phyloP scores from a whole-genome alignment of 805 yeast species.

The Monosporozyma solicola region DNA sequence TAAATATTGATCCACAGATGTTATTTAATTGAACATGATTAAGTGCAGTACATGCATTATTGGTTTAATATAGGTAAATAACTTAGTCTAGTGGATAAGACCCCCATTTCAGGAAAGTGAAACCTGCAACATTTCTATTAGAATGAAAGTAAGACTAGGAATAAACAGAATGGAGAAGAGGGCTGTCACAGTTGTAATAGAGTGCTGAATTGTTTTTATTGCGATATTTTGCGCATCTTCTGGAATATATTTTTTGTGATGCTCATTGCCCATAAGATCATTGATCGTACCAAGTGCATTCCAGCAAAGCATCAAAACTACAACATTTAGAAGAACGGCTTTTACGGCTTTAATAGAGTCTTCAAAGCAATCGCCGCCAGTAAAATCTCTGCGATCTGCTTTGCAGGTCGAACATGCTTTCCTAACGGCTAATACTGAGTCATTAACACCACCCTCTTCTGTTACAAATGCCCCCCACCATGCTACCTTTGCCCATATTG shows the following conservation, averaged over 20 bases:
- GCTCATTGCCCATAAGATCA: not conserved
- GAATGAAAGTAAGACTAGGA: no score
- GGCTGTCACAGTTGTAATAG: no score
- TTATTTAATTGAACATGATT: no score
- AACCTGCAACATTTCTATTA: no score
- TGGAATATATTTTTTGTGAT: not conserved
- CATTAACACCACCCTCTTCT: slow-evolving; percentile 1
- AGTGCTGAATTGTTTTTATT: no score
- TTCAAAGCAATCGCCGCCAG: not conserved
- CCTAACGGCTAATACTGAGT: not conserved
- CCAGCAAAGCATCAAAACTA: slow-evolving; percentile 24
- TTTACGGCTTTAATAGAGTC: not conserved
- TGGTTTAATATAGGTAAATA: no score
- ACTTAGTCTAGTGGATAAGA: no score
- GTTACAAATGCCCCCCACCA: slow-evolving; percentile 3
- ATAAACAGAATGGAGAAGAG: no score
- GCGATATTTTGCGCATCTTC: no score
- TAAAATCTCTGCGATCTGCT: not conserved
- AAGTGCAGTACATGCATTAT: no score
- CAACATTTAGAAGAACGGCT: not conserved
- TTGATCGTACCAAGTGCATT: not conserved
- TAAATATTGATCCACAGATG: no score
- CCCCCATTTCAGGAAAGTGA: no score
- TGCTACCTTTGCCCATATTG: not conserved
- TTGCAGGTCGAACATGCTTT: not conserved